Evolutionary conservation across 805 yeast species (phyloP), one percentile per base, ranked within the genome.

Genomic region (Teunomyces pallodes): DNA sequence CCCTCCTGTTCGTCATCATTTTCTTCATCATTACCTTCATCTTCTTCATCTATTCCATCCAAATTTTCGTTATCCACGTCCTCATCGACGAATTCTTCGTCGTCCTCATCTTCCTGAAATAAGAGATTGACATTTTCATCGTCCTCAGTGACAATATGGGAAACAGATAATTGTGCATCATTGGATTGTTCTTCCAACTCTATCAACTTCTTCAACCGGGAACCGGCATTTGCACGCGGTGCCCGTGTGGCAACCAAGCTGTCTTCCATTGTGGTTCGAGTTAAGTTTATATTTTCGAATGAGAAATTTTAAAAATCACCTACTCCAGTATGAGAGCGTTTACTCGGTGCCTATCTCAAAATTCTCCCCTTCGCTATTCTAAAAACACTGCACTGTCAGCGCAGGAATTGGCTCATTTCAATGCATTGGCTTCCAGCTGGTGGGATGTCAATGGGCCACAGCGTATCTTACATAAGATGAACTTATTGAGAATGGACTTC

Each of bases 401-500:
- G 8, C 28, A 83, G 5, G 98, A 92, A 62, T 74, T 84, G 64
- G 67, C 77, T 8, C 98, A 94, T 66, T 94, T 94, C 67, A 83
- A 87, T 56, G 81, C 84, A 30, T 74, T 94, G 40, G 99, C 99
- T 1, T 75, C 86, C n/a, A 68, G 89, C n/a, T 94, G 99, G 99
- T 94, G 99, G 99, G 96, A 94, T 58, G 83, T 87, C 10, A 69
- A 83, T 54, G 99, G 99, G 0, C 86, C 97, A 1, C 98, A 94
- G 63, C 73, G 99, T 35, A 88, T 94, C 47, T 76, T 94, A 38
- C 98, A 94, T 68, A 87, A 90, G 68, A 92, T 94, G 99, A 94
- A 94, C 64, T 72, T 89, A 43, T 74, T 89, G 46, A 73, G 99
- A 53, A 79, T 92, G 86, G 97, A 90, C 64, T 94, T 90, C 62